phyloP scores from a whole-genome alignment of 2,329 filamentous ascomycete genomes.

The Pseudopithomyces maydicus region DNA sequence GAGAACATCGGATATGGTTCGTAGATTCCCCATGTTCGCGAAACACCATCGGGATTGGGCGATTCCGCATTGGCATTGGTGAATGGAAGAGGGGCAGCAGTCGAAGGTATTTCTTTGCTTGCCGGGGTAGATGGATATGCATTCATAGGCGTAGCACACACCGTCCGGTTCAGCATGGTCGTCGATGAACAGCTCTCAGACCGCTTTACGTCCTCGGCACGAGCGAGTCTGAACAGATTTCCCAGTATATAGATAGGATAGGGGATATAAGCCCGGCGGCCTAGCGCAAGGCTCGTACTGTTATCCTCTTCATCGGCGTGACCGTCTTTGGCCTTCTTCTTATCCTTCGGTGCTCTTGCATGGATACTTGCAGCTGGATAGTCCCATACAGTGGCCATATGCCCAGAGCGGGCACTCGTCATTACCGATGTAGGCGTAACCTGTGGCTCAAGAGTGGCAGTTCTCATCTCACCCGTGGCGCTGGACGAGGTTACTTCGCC shows the following conservation, averaged over 20 bases:
- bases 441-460: too few relatives aligned
- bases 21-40: not conserved
- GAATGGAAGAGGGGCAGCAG: not conserved
- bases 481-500: too few relatives aligned
- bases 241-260: not conserved
- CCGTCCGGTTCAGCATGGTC: not conserved
- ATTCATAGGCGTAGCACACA: too few relatives aligned
- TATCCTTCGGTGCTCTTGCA: too few relatives aligned
- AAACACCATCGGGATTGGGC: not conserved
- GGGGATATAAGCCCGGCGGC: not conserved
- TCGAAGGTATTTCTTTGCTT: too few relatives aligned
- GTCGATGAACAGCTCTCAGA: not conserved
- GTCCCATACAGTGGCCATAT: too few relatives aligned
- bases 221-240: not conserved
- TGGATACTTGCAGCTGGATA: too few relatives aligned
- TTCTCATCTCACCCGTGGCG: too few relatives aligned
- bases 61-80: not conserved
- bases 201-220: not conserved
- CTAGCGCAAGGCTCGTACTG: not conserved
- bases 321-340: too few relatives aligned
- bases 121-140: too few relatives aligned
- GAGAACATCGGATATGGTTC: not conserved
- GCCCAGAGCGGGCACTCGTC: too few relatives aligned
- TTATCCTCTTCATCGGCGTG: not conserved
- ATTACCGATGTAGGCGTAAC: too few relatives aligned